Evolutionary conservation across 805 yeast species (phyloP).

Genomic region (Candida ponderosae): DNA sequence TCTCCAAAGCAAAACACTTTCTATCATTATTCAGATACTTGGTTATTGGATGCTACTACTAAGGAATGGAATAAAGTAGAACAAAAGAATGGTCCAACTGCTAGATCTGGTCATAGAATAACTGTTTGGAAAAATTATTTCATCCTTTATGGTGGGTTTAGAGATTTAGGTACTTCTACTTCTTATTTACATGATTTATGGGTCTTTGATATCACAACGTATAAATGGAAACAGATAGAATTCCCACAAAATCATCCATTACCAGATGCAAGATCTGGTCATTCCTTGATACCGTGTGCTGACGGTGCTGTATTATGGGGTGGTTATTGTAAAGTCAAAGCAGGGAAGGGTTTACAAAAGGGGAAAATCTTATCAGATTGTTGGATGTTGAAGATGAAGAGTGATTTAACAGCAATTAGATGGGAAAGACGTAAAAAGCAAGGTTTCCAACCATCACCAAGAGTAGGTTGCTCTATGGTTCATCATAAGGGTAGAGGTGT

Average conservation of each 20-base stretch:
- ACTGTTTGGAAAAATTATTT: conserved; percentile 88
- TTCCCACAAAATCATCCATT: conserved; percentile 72
- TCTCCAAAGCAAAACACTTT: conserved; percentile 94
- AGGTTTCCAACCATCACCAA: conserved; percentile 84
- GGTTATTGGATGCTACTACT: conserved; percentile 79
- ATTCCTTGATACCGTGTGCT: conserved; percentile 67
- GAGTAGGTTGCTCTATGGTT: conserved; percentile 92
- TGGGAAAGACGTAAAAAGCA: conserved; percentile 90
- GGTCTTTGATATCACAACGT: conserved; percentile 84
- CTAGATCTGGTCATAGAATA: conserved; percentile 90
- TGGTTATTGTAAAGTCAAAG: conserved; percentile 90
- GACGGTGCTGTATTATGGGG: conserved; percentile 89
- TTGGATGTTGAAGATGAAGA: conserved; percentile 83
- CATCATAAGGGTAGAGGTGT: conserved; percentile 88
- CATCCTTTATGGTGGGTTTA: conserved; percentile 83
- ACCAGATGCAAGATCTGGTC: conserved; percentile 94
- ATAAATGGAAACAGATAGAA: conserved; percentile 87
- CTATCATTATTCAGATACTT: conserved; percentile 93
- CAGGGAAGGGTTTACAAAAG: conserved; percentile 79
- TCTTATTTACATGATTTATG: conserved; percentile 81
- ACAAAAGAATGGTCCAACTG: conserved; percentile 63
- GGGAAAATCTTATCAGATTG: conserved; percentile 84
- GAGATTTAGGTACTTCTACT: conserved; percentile 80
- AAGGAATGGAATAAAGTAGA: conserved; percentile 92
- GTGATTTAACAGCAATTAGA: conserved; percentile 61